Base-by-base conservation (phyloP, 2,329 filamentous ascomycete genomes). In the Chaetomium sp. region DNA sequence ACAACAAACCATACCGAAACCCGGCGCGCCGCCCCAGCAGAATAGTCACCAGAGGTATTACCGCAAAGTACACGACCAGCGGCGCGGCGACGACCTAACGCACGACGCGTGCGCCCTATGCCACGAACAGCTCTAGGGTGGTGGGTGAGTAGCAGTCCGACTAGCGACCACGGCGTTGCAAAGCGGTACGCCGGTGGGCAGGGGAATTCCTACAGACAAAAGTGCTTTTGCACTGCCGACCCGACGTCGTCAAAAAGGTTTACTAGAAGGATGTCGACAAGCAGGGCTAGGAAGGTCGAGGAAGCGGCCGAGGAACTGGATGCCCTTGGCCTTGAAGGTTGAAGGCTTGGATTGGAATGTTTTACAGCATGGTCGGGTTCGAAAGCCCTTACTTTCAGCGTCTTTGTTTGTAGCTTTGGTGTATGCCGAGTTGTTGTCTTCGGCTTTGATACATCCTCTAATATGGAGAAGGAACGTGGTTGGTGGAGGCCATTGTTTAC, bases 221-320 rank as follows among this genome's bases (percentile, higher is more conserved):
- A n/a, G n/a, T n/a, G n/a, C n/a, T n/a, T n/a, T n/a, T n/a, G n/a
- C n/a, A n/a, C n/a, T n/a, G n/a, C 83, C 0, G 82, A 82, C 0
- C 85, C 87, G 1, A 85, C 85, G 25, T 78, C 79, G 0, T 85
- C 83, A 1, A 91, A 89, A 66, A 93, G 91, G 75, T 93, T 93
- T 6, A 90, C 90, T 0, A 94, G n/a, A n/a, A 93, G 78, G 51
- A 95, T 88, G 3, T 91, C 91, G 8, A 92, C 76, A 1, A 84
- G 81, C 87, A 95, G 95, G 54, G 90, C 90, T 0, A 94, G 82
- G 29, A 94, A 80, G 65, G 94, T 93, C 87, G 0, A 91, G 82
- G 69, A 86, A 86, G 2, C 86, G 83, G 71, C 90, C 87, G 0
- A 90, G 80, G 68, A 82, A 79, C n/a, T n/a, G n/a, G n/a, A n/a